Evolutionary conservation across 2,329 filamentous ascomycete species (phyloP), one percentile per base, ranked within the genome.

Genomic region (Phoma sp.): DNA sequence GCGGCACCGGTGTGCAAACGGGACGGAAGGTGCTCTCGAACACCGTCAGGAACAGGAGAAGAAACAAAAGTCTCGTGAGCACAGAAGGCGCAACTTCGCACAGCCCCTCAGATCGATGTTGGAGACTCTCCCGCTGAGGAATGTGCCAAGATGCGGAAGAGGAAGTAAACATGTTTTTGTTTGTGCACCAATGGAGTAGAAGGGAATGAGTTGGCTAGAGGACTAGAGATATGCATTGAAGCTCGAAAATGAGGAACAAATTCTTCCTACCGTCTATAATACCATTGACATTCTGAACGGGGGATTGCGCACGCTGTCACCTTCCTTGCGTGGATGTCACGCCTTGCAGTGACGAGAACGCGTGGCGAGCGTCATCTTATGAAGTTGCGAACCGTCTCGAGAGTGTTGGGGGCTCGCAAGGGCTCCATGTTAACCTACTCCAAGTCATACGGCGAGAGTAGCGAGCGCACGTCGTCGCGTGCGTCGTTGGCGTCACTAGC

Each of bases 1-100:
- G 60, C 45, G 29, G 52, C 56, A 47, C 47, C 53, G 40, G 43
- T 30, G 57, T 47, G 66, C 59, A 68, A 69, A 70, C 61, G 40
- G 29, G 18, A 32, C 30, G 54, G 65, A 61, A 69, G 50, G 67
- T 47, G 59, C 64, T 42, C 53, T 56, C 54, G 52, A 56, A 60
- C 53, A 56, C 48, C 23, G 42, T 36, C 46, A 51, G 47, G 39
- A 52, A 49, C 58, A 61, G 47, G 28, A 42, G 57, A 57, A 61
- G 54, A 32, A 20, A 53, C 55, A 11, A 36, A 59, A 42, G 17
- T 14, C 49, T 47, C 47, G 47, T 28, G 45, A 55, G 42, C 9
- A 43, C 45, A 55, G 59, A 57, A 64, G 52, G 46, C 15, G 53
- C 59, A 14, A 11, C 25, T 45, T 23, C 26, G 15, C 32, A 9